Evolutionary conservation across 2,329 filamentous ascomycete species (phyloP), one percentile per base, ranked within the genome.

Genomic region (Neurospora sp.): DNA sequence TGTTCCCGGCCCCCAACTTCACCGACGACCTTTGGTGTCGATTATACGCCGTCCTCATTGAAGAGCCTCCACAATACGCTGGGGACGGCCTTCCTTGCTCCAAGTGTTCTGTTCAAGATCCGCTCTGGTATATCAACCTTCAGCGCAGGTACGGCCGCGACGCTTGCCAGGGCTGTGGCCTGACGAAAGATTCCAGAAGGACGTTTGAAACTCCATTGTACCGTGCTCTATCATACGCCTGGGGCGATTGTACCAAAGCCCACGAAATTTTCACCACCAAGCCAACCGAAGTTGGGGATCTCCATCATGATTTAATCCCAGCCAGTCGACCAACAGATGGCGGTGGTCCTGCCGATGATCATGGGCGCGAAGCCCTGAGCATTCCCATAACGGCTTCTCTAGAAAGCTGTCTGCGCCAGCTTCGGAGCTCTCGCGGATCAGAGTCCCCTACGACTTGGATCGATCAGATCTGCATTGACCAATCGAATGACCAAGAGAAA

Each of bases 381-480:
- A 28, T 52, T 28, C 43, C 43, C 43, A 52, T 52, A 52, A 52
- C 43, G 2, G 43, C 19, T 52, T 72, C 71, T 17, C 68, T 72
- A 6, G n/a, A 67, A 10, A 67, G 36, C 23, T 68, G 66, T 13
- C 69, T 72, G 46, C 36, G 28, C 0, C 66, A 69, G 4, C 36
- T 72, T 17, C 71, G 71, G 17, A 52, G 43, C 11, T 52, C 2
- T 28, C 8, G 43, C 10, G 19, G n/a, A 28, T 52, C 19, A 15
- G 2, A 6, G 5, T 1, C 39, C 9, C 23, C 66, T 11, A 33
- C 23, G 13, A 42, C 71, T 5, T 72, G 69, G 71, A 69, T 69
- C 7, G 71, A 72, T 62, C 71, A 72, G 38, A 69, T 71, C 17
- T 70, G 71, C 68, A 72, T 72, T 19, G 43, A 72, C 66, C 71